Evolutionary conservation across 371 early-diverging fungal genomes (phyloP).

Genomic region (Haplosporangium sp.): DNA sequence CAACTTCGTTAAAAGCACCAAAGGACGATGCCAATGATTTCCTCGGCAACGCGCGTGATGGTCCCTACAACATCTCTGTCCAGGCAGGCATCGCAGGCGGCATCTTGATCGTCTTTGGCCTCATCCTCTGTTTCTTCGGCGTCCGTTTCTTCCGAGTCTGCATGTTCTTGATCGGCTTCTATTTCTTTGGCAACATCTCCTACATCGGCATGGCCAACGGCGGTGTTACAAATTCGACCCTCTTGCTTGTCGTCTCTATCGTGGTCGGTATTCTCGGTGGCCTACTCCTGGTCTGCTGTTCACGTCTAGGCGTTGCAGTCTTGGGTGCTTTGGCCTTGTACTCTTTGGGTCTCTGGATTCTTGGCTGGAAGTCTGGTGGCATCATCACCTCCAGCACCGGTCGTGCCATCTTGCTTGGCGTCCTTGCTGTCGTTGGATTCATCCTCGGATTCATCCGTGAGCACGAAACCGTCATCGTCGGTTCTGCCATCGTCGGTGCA

Average conservation of each 20-base stretch:
- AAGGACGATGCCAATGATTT: neutral
- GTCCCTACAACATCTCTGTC: slow-evolving; percentile 57
- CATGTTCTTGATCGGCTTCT: slow-evolving; percentile 71
- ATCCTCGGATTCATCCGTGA: slow-evolving; percentile 65
- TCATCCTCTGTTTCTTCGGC: slow-evolving; percentile 75
- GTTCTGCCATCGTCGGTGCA: slow-evolving; percentile 75
- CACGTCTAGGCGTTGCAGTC: slow-evolving; percentile 64
- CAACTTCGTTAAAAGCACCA: neutral
- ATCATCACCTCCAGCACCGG: slow-evolving; percentile 66
- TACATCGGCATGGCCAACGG: slow-evolving; percentile 69
- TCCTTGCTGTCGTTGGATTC: slow-evolving; percentile 65
- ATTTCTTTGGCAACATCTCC: slow-evolving; percentile 60
- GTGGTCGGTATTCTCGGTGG: slow-evolving; percentile 69
- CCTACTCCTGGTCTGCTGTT: slow-evolving; percentile 60
- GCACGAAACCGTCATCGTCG: slow-evolving; percentile 68
- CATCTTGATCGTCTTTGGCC: slow-evolving; percentile 68
- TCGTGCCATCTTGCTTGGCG: slow-evolving; percentile 73
- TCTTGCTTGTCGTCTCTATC: slow-evolving; percentile 66
- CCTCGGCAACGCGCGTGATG: slow-evolving; percentile 4
- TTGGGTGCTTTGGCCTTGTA: slow-evolving; percentile 72
- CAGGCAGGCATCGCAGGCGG: slow-evolving; percentile 71
- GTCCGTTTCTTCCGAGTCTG: slow-evolving; percentile 62
- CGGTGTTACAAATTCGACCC: slow-evolving; percentile 60
- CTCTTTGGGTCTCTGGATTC: slow-evolving; percentile 67
- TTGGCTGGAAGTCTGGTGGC: slow-evolving; percentile 68